phyloP scores from a whole-genome alignment of 441 rosid species.

The Macaranga tanarius region DNA sequence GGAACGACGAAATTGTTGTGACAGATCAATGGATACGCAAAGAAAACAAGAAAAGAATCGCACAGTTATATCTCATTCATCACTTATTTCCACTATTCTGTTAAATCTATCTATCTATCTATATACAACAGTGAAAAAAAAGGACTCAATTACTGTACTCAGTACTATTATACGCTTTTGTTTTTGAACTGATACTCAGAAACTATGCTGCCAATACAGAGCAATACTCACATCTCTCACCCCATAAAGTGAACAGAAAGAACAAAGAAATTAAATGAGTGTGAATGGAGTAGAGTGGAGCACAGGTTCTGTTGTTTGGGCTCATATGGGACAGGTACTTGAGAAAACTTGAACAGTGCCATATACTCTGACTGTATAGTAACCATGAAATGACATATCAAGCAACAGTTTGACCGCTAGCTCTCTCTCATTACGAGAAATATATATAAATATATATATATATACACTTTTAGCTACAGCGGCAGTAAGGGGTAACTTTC shows the following conservation, averaged over 20 bases:
- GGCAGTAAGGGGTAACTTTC: no score
- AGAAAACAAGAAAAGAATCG: slow-evolving; percentile 27
- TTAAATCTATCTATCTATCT: slow-evolving; percentile 11
- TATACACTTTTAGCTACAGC: no score
- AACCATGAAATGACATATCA: slow-evolving; percentile 48
- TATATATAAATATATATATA: no score
- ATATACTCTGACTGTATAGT: slow-evolving; percentile 27
- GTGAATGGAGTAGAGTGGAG: neutral
- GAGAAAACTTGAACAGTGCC: slow-evolving; percentile 23
- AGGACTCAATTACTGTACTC: slow-evolving; percentile 9
- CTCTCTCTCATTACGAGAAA: no score
- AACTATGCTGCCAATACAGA: neutral
- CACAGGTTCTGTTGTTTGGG: slow-evolving; percentile 17
- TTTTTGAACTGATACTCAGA: no score
- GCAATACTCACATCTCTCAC: neutral
- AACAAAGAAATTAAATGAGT: neutral
- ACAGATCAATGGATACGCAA: slow-evolving; percentile 28
- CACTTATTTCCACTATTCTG: neutral
- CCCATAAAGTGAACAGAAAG: neutral
- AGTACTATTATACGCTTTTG: neutral
- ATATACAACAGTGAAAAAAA: neutral
- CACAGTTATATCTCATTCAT: slow-evolving; percentile 10
- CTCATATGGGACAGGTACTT: slow-evolving; percentile 24
- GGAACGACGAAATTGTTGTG: slow-evolving; percentile 22
- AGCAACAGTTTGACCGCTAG: slow-evolving; percentile 22